These are phyloP conservation scores for Anthracocystis walkeri DNA, from an alignment of 1,284 basidiomycete genomes.

Conservation along the genomic window DNA sequence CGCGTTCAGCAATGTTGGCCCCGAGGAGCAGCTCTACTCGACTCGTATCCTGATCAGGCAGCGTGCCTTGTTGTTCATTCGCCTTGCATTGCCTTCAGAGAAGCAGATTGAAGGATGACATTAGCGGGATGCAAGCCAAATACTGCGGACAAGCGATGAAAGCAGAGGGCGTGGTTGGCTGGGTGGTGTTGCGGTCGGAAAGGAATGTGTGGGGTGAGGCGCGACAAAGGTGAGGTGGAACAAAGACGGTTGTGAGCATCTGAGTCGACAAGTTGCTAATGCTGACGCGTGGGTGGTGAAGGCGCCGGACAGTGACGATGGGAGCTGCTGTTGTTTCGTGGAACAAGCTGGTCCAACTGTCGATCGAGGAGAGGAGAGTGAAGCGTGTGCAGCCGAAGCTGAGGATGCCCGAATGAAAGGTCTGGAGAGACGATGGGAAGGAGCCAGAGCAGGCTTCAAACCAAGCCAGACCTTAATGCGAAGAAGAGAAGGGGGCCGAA, in stretches of 20 bases:
- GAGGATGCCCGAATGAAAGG: too few species aligned
- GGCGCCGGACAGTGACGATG: not conserved
- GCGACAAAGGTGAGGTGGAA: not conserved
- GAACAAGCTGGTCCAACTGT: too few species aligned
- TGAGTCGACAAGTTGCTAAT: not conserved
- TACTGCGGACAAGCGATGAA: not conserved
- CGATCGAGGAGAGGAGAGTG: too few species aligned
- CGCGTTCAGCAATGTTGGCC: not conserved
- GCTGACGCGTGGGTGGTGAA: not conserved
- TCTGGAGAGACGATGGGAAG: too few species aligned
- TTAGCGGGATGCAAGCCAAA: not conserved
- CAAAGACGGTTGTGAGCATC: not conserved
- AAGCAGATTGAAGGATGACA: not conserved
- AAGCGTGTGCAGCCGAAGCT: too few species aligned
- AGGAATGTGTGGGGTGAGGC: not conserved
- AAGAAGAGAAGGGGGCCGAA: too few species aligned
- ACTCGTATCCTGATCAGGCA: not conserved
- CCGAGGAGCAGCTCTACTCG: constrained; percentile 6
- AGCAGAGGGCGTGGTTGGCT: not conserved
- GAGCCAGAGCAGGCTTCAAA: too few species aligned
- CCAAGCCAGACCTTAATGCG: too few species aligned
- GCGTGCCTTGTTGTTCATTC: not conserved
- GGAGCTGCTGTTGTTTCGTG: not conserved
- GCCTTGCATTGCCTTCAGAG: constrained; percentile 3
- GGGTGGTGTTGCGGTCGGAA: not conserved